These are phyloP conservation scores for Asterochloris sp. DNA, from an alignment of 139 green algal species.

Conservation along the genomic window DNA sequence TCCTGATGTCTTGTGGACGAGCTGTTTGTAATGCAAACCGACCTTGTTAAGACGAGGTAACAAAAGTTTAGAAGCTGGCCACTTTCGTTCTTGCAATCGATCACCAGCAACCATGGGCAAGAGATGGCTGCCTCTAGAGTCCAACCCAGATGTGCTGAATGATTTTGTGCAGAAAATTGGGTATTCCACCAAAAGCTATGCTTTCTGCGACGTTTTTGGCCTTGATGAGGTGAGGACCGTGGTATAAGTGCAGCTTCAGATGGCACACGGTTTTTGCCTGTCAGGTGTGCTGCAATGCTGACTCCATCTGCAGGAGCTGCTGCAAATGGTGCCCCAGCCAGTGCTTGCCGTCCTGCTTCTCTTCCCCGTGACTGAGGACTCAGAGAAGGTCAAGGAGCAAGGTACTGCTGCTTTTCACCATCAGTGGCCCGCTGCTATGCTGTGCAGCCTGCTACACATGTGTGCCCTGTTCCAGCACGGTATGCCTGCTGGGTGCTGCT, in stretches of 20 bases:
- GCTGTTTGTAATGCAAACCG: too few relatives aligned
- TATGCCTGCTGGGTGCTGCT: neutral
- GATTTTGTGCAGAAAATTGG: slow-evolving; percentile 66
- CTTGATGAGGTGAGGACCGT: slow-evolving; percentile 60
- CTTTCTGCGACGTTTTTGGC: slow-evolving; percentile 76
- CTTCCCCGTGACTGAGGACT: slow-evolving; percentile 76
- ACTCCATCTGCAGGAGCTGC: slow-evolving; percentile 59
- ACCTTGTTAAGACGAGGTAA: too few relatives aligned
- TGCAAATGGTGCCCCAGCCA: slow-evolving; percentile 83
- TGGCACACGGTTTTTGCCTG: neutral
- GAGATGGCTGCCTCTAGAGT: slow-evolving; percentile 80
- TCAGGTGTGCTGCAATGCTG: neutral
- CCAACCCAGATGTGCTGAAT: slow-evolving; percentile 87
- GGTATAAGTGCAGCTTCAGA: neutral
- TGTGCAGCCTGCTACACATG: too few relatives aligned
- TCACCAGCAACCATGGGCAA: slow-evolving; percentile 28
- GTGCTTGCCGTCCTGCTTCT: slow-evolving; percentile 81
- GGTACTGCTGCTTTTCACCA: slow-evolving; percentile 24
- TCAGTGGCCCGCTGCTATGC: neutral
- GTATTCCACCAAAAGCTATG: slow-evolving; percentile 37
- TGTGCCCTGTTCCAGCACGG: neutral
- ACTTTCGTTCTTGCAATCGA: neutral
- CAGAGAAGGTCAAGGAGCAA: slow-evolving; percentile 52
- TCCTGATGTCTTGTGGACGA: too few relatives aligned
- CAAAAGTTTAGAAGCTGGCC: neutral